Base-by-base conservation (phyloP, 441 rosid species). In the Croton laevigatus region DNA sequence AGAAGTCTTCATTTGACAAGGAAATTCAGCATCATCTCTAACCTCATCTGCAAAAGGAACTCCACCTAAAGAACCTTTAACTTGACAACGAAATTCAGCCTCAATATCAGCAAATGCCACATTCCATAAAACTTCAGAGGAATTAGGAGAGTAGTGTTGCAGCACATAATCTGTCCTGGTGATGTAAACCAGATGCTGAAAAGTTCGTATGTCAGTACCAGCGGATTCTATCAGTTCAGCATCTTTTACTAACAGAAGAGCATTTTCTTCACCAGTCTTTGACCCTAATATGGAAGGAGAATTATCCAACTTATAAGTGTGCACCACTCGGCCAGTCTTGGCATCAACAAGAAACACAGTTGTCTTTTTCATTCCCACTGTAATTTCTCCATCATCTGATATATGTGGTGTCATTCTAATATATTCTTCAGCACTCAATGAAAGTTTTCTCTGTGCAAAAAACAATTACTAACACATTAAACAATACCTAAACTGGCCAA, bases 91-190 rank as follows among this genome's bases (percentile, higher is more conserved):
- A 68, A 90, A 79, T 64, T 89, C 89, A 73, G 96, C 97, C 76
- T 89, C 89, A 77, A 94, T 83, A 69, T 85, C 85, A n/a, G 98
- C 84, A 76, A 85, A 80, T 27, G 91, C 85, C 70, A 91, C 79
- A 80, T 85, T 91, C 98, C 98, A 94, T 64, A 84, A 72, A 75
- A 86, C 81, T 75, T 90, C 84, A 62, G 84, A 79, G 16, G 90
- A 82, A 68, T 84, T 83, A 12, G 91, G 81, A 70, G 85, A 85
- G 77, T 85, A 75, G 78, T 86, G 87, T 53, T 87, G 88, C 78
- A 94, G 60, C 68, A 81, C 85, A 73, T 85, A 90, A 78, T 94
- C 97, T 58, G 88, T 90, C 66, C 97, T 85, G 76, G 81, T 86
- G 22, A 91, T 65, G 55, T 87, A 83, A 74, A 91, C 80, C 73